Evolutionary conservation across 805 yeast genomes (phyloP), one percentile per base, ranked within the genome.

Genomic region (Citeromyces matritensis): DNA sequence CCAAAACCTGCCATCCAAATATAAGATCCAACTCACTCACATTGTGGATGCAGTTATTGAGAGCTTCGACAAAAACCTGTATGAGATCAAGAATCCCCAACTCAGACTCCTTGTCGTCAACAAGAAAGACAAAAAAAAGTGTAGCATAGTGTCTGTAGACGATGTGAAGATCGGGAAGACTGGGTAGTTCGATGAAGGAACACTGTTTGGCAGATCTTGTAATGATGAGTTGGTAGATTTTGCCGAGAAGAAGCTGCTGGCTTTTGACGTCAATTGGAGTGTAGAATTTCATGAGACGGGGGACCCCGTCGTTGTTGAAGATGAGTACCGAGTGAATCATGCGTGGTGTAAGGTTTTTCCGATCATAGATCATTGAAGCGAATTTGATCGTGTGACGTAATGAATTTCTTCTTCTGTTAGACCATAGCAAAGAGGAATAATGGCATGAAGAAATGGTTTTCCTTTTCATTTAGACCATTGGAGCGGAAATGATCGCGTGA

Each of bases 1-100:
- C 93, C 23, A 88, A 58, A 4, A 85, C 93, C 54, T 91, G 96
- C 97, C 98, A 91, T 11, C 96, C 96, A 57, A 86, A 88, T n/a
- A 91, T 95, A 39, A 91, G 63, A 55, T 91, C 98, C 42, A 91
- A 63, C 49, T 91, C 98, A 51, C 95, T 86, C 5, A 91, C 98
- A 45, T 85, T 86, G 38, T 75, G 76, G 55, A 91, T 91, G 53
- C 98, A 91, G 36, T 79, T 73, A 49, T 91, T 95, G 40, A 91
- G 63, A 33, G 94, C 80, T 51, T 91, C 96, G 3, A 91, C 98
- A 62, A 91, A 88, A 27, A 91, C 96, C 51, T 91, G 98, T 35
- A 91, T 88, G 47, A 91, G 57, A 51, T 91, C 98, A 29, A 91
- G 55, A 30, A 88, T 88, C 2, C 97, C 97, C 26, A 91, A 63